Percentiles rank a stretch among this genome's conserved stretches.
These are phyloP conservation scores for Talaromyces sp. DNA, from an alignment of 2,329 filamentous ascomycete genomes.

Conservation along the genomic window DNA sequence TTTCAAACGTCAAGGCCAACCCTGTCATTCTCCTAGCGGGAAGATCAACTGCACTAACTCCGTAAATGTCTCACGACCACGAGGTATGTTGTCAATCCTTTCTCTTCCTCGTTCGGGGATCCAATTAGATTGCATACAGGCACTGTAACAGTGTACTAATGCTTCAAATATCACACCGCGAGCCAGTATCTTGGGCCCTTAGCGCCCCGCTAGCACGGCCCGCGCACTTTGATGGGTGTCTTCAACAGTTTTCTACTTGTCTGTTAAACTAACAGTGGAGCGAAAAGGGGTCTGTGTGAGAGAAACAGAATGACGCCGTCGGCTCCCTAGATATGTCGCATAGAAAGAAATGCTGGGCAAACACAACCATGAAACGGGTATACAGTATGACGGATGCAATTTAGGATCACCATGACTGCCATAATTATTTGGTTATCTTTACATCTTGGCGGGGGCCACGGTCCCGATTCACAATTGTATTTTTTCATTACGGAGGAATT, in stretches of 20 bases:
- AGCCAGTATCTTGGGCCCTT: slow-evolving; percentile 12
- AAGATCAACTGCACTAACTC: not conserved
- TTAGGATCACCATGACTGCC: too few species aligned
- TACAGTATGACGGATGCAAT: too few species aligned
- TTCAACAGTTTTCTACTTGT: not conserved
- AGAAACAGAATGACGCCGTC: not conserved
- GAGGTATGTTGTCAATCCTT: not conserved
- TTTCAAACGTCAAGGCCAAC: not conserved
- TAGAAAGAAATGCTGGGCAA: not conserved
- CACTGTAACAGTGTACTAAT: slow-evolving; percentile 12
- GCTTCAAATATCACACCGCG: slow-evolving; percentile 18
- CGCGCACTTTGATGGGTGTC: not conserved
- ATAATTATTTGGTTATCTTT: too few species aligned
- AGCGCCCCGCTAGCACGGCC: slow-evolving; percentile 12
- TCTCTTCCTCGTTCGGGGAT: not conserved
- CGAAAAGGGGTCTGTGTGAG: not conserved
- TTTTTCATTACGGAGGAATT: too few species aligned
- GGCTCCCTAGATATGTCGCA: not conserved
- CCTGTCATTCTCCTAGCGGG: not conserved
- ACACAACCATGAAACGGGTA: too few species aligned
- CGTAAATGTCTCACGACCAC: not conserved
- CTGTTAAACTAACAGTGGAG: not conserved
- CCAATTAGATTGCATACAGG: slow-evolving; percentile 8
- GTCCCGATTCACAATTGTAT: too few species aligned
- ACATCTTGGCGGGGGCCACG: too few species aligned